Evolutionary conservation across 1,139 yeast genomes (phyloP).

Genomic region (Wickerhamomyces sp.): DNA sequence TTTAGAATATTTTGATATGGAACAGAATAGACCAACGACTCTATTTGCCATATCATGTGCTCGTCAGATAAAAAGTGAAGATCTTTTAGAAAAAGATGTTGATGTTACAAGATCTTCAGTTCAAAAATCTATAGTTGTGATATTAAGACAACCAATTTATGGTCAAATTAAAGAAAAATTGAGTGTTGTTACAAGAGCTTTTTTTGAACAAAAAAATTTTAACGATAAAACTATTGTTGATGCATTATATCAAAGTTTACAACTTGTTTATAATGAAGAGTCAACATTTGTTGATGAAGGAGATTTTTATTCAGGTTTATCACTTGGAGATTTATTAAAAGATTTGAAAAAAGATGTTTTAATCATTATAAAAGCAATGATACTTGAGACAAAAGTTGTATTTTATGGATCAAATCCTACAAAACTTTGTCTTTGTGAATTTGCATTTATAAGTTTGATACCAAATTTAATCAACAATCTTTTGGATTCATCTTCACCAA

Average conservation of each 20-base stretch:
- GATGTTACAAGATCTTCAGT: constrained; percentile 85
- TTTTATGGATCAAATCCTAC: constrained; percentile 83
- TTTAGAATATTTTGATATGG: constrained; percentile 63
- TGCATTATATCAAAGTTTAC: constrained; percentile 69
- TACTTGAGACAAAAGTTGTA: constrained; percentile 66
- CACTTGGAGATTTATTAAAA: constrained; percentile 59
- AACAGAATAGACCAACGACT: constrained; percentile 43
- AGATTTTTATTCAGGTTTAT: constrained; percentile 70
- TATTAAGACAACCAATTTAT: constrained; percentile 80
- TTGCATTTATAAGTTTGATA: constrained; percentile 52
- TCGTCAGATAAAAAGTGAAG: constrained; percentile 67
- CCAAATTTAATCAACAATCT: constrained; percentile 74
- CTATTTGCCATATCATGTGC: constrained; percentile 93
- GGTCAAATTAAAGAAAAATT: constrained; percentile 85
- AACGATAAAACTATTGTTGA: constrained; percentile 63
- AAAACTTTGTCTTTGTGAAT: constrained; percentile 72
- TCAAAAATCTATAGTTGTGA: constrained; percentile 88
- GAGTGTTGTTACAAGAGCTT: constrained; percentile 83
- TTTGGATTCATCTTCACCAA: constrained; percentile 77
- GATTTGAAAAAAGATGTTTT: constrained; percentile 59
- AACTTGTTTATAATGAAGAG: constrained; percentile 35
- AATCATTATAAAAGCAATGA: constrained; percentile 66
- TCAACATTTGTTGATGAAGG: constrained; percentile 35
- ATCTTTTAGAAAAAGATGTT: constrained; percentile 49
- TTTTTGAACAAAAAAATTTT: constrained; percentile 76